These are phyloP conservation scores for Flammula alnicola DNA, from an alignment of 1,284 basidiomycete species.

Conservation along the genomic window DNA sequence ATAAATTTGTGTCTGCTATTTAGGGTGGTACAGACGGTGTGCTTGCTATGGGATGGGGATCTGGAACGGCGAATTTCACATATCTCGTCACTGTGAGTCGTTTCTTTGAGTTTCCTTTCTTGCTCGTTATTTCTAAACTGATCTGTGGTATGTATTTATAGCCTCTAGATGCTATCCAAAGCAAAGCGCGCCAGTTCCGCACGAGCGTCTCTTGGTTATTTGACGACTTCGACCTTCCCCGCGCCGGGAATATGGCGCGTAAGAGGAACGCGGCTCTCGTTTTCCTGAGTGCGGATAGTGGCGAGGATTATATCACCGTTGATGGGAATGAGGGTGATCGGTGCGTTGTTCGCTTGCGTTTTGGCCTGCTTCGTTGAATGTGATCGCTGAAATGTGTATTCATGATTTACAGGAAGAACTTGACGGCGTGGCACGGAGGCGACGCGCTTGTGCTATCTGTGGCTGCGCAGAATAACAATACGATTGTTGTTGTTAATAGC, in stretches of 20 bases:
- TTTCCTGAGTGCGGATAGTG: constrained; percentile 75
- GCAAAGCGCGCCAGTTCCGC: constrained; percentile 61
- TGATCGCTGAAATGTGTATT: too few relatives aligned
- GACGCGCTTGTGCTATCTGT: constrained; percentile 66
- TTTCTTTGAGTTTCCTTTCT: background rate
- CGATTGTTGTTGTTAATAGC: constrained; percentile 81
- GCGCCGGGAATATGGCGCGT: constrained; percentile 54
- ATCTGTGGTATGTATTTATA: constrained; percentile 25
- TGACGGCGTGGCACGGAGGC: constrained; percentile 82
- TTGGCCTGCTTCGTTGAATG: too few relatives aligned
- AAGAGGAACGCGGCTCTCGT: constrained; percentile 70
- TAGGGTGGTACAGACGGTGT: constrained; percentile 65
- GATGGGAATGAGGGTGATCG: constrained; percentile 78
- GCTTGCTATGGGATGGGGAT: constrained; percentile 88
- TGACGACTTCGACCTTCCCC: constrained; percentile 64
- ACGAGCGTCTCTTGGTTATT: constrained; percentile 66
- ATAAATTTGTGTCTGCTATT: background rate
- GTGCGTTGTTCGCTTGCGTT: constrained; percentile 29
- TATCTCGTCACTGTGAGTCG: constrained; percentile 61
- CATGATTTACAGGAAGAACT: constrained; percentile 60
- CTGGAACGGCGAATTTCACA: constrained; percentile 65
- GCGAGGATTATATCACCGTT: constrained; percentile 78
- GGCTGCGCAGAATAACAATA: constrained; percentile 72
- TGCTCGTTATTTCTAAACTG: constrained; percentile 6
- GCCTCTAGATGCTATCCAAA: constrained; percentile 77